Evolutionary conservation across 495 filamentous ascomycete genomes (phyloP).

Genomic region (Daldinia childiae): DNA sequence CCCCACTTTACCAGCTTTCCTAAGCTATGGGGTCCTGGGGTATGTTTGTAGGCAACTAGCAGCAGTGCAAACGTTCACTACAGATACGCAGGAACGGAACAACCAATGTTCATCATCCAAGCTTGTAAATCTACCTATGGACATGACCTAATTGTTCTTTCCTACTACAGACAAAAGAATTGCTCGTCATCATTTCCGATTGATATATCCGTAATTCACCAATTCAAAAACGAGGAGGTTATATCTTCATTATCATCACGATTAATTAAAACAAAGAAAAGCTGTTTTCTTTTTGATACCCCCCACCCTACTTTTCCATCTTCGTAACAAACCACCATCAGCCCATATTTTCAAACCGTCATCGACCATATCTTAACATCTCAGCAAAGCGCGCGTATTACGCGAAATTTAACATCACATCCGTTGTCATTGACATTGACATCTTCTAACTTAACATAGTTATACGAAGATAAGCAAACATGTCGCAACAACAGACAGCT

Average conservation of each 20-base stretch:
- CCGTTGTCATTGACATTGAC: slow-evolving; percentile 1
- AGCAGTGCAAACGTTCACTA: neutral
- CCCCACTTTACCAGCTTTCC: slow-evolving; percentile 25
- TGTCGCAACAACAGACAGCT: slow-evolving; percentile 52
- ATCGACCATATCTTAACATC: neutral
- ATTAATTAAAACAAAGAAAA: slow-evolving; percentile 1
- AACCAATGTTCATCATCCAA: neutral
- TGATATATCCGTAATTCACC: slow-evolving; percentile 2
- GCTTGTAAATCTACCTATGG: neutral
- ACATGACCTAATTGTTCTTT: neutral
- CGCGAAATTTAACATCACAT: slow-evolving; percentile 12
- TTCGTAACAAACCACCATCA: slow-evolving; percentile 12
- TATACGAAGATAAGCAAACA: slow-evolving; percentile 29
- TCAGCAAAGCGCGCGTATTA: slow-evolving; percentile 11
- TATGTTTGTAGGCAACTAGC: neutral
- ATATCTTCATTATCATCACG: neutral
- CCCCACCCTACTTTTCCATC: neutral
- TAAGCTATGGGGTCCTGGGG: neutral
- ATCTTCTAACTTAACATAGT: neutral
- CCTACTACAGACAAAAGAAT: slow-evolving; percentile 25
- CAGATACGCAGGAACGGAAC: neutral
- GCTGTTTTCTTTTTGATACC: neutral
- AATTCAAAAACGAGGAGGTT: neutral
- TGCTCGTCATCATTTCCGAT: neutral
- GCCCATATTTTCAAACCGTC: slow-evolving; percentile 13